Evolutionary conservation across 225 moss, liverwort and hornwort species (phyloP).

Genomic region (Marchantia polymorpha): DNA sequence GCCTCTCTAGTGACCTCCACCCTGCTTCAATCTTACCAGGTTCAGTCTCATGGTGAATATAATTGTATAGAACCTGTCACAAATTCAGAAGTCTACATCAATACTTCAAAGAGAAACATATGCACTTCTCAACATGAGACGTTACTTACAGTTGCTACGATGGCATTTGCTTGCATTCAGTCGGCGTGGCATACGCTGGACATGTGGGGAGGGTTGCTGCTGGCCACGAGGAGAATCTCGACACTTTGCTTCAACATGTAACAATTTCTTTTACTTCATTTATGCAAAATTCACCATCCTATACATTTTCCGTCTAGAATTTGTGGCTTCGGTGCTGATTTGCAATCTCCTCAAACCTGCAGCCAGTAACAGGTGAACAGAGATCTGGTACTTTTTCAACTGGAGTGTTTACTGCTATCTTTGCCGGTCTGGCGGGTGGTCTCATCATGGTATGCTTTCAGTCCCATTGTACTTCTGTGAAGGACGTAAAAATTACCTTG

Average conservation of each 20-base stretch:
- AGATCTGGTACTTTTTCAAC: slow-evolving; percentile 47
- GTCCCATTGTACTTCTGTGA: too few species aligned
- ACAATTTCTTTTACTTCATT: not conserved
- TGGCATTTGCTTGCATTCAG: slow-evolving; percentile 4
- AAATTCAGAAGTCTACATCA: too few species aligned
- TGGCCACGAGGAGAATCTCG: slow-evolving; percentile 36
- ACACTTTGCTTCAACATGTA: slow-evolving; percentile 33
- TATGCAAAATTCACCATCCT: not conserved
- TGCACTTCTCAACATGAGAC: too few species aligned
- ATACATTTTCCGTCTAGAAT: not conserved
- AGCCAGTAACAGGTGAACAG: slow-evolving; percentile 9
- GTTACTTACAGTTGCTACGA: too few species aligned
- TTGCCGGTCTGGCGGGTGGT: slow-evolving; percentile 60
- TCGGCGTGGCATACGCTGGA: slow-evolving; percentile 35
- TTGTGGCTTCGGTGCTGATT: not conserved
- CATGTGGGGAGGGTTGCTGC: slow-evolving; percentile 36
- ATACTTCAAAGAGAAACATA: too few species aligned
- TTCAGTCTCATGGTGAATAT: too few species aligned
- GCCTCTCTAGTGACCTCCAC: too few species aligned
- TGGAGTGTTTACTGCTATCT: slow-evolving; percentile 58
- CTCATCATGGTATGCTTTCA: slow-evolving; percentile 53
- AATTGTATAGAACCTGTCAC: too few species aligned
- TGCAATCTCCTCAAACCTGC: not conserved
- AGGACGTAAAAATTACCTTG: too few species aligned
- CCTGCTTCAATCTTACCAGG: too few species aligned